Evolutionary conservation across 768 basidiomycete species (phyloP).

Genomic region (Panellus pusillus): DNA sequence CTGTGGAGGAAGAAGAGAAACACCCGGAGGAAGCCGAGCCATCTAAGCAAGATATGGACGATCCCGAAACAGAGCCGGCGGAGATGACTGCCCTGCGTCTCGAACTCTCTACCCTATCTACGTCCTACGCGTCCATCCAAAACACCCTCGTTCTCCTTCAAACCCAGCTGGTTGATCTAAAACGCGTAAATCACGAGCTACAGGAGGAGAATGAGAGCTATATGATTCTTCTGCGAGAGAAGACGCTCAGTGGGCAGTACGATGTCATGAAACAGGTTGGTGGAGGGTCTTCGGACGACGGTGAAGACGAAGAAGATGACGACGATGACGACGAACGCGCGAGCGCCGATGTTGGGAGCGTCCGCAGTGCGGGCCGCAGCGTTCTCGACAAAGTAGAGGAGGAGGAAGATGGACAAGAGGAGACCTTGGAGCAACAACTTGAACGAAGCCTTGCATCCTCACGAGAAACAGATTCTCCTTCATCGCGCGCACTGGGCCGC

Average conservation of each 20-base stretch:
- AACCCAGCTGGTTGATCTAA: constrained; percentile 82
- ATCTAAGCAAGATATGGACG: constrained; percentile 50
- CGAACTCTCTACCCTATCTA: constrained; percentile 84
- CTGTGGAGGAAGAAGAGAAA: constrained; percentile 39
- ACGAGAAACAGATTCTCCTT: constrained; percentile 36
- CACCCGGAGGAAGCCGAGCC: constrained; percentile 24
- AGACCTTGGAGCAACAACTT: constrained; percentile 39
- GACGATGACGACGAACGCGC: constrained; percentile 41
- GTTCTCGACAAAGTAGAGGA: constrained; percentile 67
- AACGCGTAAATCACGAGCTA: constrained; percentile 81
- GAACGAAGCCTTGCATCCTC: constrained; percentile 35
- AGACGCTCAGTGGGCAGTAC: constrained; percentile 87
- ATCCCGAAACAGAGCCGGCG: constrained; percentile 74
- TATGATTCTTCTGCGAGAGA: constrained; percentile 89
- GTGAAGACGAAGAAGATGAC: constrained; percentile 42
- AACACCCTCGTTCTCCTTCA: constrained; percentile 83
- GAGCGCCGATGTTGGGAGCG: constrained; percentile 52
- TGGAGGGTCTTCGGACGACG: constrained; percentile 40
- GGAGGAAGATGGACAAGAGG: constrained; percentile 40
- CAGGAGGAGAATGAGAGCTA: constrained; percentile 98
- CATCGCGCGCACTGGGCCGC: constrained; percentile 42
- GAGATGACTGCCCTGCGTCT: constrained; percentile 84
- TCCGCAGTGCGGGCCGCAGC: constrained; percentile 57
- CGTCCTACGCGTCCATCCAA: constrained; percentile 81
- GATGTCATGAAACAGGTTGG: constrained; percentile 72